Evolutionary conservation across 345 rosid genomes (phyloP).

Genomic region (Punica granatum): DNA sequence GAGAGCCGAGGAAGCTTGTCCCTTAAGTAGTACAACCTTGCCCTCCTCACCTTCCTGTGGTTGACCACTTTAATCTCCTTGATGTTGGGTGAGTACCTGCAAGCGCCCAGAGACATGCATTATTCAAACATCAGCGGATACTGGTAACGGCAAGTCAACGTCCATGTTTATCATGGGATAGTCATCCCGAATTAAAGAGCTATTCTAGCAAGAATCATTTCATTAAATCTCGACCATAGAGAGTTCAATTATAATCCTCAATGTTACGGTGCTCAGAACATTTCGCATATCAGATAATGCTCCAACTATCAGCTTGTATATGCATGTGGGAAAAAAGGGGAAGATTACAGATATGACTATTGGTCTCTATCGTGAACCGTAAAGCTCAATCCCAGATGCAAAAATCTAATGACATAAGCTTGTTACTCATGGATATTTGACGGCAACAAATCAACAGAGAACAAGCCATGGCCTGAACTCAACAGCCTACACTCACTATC

Average conservation of each 20-base stretch:
- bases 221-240: too few relatives aligned
- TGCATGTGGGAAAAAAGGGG: too few relatives aligned
- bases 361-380: too few relatives aligned
- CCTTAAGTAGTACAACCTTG: slow-evolving; percentile 75
- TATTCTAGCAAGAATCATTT: neutral
- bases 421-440: too few relatives aligned
- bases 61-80: slow-evolving; percentile 61
- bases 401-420: too few relatives aligned
- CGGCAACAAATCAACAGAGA: too few relatives aligned
- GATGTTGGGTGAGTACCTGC: slow-evolving; percentile 72
- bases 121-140: neutral
- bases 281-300: neutral
- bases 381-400: too few relatives aligned
- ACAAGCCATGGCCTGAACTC: too few relatives aligned
- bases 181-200: neutral
- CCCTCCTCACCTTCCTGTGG: slow-evolving; percentile 82
- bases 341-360: too few relatives aligned
- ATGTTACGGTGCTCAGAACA: neutral
- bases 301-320: too few relatives aligned
- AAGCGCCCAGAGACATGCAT: neutral
- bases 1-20: slow-evolving; percentile 90
- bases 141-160: neutral
- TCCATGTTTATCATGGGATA: neutral
- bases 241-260: neutral
- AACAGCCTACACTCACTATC: neutral